A percentile compares a stretch with the other conserved stretches of the same genome.
Evolutionary conservation across 2,329 filamentous ascomycete genomes (phyloP).

Genomic region (Diaporthe amygdali): DNA sequence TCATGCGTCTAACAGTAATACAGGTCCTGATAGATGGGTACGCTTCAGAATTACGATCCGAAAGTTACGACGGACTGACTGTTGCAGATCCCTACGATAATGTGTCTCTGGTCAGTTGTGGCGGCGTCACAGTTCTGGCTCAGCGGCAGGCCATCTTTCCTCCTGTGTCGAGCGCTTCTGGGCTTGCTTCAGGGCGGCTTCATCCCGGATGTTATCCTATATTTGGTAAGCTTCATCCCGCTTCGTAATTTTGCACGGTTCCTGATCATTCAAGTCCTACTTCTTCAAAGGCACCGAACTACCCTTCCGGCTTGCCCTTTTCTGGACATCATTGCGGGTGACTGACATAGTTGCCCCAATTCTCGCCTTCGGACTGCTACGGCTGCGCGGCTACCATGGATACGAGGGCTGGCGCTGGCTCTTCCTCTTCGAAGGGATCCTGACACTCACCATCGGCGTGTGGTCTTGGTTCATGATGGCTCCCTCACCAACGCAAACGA

Average conservation of each 20-base stretch:
- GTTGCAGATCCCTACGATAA: conserved; percentile 38
- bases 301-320: conserved; percentile 38
- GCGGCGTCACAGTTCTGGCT: conserved; percentile 38
- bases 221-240: conserved; percentile 27
- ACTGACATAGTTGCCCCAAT: conserved; percentile 39
- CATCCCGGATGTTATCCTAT: conserved; percentile 40
- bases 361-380: conserved; percentile 39
- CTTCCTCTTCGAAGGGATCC: conserved; percentile 57
- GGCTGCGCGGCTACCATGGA: conserved; percentile 38
- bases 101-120: conserved; percentile 40
- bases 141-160: conserved; percentile 34
- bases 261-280: conserved; percentile 29
- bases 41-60: too few relatives aligned
- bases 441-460: conserved; percentile 49
- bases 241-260: background rate
- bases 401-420: conserved; percentile 48
- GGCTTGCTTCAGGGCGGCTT: conserved; percentile 42
- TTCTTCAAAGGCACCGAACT: conserved; percentile 41
- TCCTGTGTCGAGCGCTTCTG: conserved; percentile 37
- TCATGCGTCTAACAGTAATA: background rate
- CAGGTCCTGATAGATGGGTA: conserved; percentile 35
- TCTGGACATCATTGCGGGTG: conserved; percentile 38
- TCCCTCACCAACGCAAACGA: conserved; percentile 44
- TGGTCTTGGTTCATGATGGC: conserved; percentile 55
- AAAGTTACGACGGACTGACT: background rate